These are phyloP conservation scores for Stereocaulon alpinum DNA, from an alignment of 495 filamentous ascomycete genomes.

Conservation along the genomic window DNA sequence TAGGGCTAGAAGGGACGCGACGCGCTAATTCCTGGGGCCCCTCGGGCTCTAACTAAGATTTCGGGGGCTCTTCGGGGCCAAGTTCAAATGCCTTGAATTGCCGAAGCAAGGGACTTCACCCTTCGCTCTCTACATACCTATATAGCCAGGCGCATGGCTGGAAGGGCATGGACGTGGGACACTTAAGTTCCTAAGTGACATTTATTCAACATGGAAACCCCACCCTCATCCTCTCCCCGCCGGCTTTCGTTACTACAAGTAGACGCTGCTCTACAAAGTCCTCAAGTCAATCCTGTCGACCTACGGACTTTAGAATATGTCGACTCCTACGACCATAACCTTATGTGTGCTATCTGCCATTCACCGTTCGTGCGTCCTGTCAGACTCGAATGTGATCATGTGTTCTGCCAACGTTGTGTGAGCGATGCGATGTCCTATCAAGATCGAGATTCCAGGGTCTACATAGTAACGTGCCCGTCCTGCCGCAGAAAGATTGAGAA, in stretches of 20 bases:
- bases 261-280: background rate
- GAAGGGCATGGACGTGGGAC: too few species aligned
- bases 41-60: too few species aligned
- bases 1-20: conserved; percentile 2
- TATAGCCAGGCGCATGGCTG: too few species aligned
- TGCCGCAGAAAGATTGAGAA: conserved; percentile 23
- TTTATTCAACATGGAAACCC: too few species aligned
- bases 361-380: conserved; percentile 62
- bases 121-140: too few species aligned
- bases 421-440: conserved; percentile 41
- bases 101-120: too few species aligned
- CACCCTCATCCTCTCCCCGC: too few species aligned
- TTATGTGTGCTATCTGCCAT: conserved; percentile 77
- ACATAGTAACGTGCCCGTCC: conserved; percentile 25
- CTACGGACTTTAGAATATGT: conserved; percentile 63
- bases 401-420: conserved; percentile 68
- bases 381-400: conserved; percentile 62
- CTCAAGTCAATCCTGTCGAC: conserved; percentile 37
- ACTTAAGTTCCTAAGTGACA: too few species aligned
- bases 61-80: too few species aligned
- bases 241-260: background rate
- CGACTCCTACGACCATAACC: conserved; percentile 57
- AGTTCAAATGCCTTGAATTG: too few species aligned
- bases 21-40: too few species aligned
- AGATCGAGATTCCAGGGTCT: background rate